Evolutionary conservation across 2,329 filamentous ascomycete species (phyloP), one percentile per base, ranked within the genome.

Genomic region (Ceratocystis huliohia): DNA sequence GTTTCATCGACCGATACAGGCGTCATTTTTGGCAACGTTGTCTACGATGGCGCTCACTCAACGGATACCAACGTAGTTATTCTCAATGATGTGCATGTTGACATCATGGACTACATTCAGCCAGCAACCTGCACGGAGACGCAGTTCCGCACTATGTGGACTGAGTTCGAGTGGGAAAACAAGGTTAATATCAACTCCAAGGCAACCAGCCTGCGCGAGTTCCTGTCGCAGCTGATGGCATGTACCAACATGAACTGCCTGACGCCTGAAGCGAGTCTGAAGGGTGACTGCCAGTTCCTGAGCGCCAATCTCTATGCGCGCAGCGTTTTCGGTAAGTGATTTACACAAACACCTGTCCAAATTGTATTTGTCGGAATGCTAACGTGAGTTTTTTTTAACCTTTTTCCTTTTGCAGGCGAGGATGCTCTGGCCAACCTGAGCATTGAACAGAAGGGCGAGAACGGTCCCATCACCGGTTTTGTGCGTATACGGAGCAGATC

Each of bases 101-200:
- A 99, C 74, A 96, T 99, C 70, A 99, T 99, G 94, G 94, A 99
- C 78, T 99, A 99, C 79, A 99, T 99, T 73, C 93, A 97, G 75
- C 94, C 94, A 1, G 93, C 93, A 5, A 87, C 91, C 17, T 99
- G 94, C 81, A 94, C 91, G 3, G 94, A 99, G 80, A 96, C 93
- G 10, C 91, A 97, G 73, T 99, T 99, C 86, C 86, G 94, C 68
- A 96, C 91, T n/a, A 99, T 99, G 94, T 99, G 94, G 94, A 99
- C 94, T 46, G 94, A 99, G 75, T 99, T 99, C 71, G 94, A 99
- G 75, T 99, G 94, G 94, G 94, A 99, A 81, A 99, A 99, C 80
- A 99, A 99, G 84, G 93, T 99, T 76, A 99, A 99, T 79, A 97
- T 99, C 79, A 96, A 96, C 78, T 95, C 90, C 70, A 97, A 96